These are phyloP conservation scores for Andrographis paniculata DNA, from an alignment of 305 asterid genomes.

Conservation along the genomic window DNA sequence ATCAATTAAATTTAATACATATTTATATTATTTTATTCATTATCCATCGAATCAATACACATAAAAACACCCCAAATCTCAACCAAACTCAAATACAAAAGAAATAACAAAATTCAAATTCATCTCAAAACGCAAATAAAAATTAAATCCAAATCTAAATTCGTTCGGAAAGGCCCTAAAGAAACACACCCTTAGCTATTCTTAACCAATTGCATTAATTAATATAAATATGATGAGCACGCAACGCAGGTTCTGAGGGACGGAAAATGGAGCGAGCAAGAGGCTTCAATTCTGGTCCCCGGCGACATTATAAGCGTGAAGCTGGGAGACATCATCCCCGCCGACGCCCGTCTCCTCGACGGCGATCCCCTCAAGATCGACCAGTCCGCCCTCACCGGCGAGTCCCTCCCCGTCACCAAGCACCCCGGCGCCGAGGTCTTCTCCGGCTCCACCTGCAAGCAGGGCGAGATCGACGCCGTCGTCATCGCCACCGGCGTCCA, in stretches of 20 bases:
- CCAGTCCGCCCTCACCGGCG: constrained; percentile 72
- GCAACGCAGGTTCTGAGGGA: constrained; percentile 55
- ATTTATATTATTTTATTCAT: too few relatives aligned
- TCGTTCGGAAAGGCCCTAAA: too few relatives aligned
- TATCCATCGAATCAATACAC: too few relatives aligned
- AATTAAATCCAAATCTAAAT: too few relatives aligned
- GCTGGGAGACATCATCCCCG: constrained; percentile 82
- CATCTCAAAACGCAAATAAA: too few relatives aligned
- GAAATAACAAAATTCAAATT: too few relatives aligned
- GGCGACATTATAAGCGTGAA: constrained; percentile 77
- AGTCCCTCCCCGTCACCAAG: constrained; percentile 62
- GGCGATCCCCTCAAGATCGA: constrained; percentile 85
- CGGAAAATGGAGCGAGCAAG: constrained; percentile 73
- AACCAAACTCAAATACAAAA: too few relatives aligned
- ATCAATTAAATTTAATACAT: too few relatives aligned
- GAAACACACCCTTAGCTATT: not conserved
- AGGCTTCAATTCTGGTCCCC: constrained; percentile 68
- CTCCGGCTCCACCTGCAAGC: constrained; percentile 75
- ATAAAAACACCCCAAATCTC: too few relatives aligned
- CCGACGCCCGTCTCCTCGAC: constrained; percentile 77
- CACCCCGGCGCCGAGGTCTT: constrained; percentile 43
- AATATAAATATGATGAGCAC: not conserved
- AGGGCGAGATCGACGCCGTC: constrained; percentile 64
- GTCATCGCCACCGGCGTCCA: constrained; percentile 68
- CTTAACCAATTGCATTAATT: not conserved